A percentile compares a stretch with the other conserved stretches of the same genome.
phyloP scores from a whole-genome alignment of 2,329 filamentous ascomycete genomes.

The Aspergillus glaucus region DNA sequence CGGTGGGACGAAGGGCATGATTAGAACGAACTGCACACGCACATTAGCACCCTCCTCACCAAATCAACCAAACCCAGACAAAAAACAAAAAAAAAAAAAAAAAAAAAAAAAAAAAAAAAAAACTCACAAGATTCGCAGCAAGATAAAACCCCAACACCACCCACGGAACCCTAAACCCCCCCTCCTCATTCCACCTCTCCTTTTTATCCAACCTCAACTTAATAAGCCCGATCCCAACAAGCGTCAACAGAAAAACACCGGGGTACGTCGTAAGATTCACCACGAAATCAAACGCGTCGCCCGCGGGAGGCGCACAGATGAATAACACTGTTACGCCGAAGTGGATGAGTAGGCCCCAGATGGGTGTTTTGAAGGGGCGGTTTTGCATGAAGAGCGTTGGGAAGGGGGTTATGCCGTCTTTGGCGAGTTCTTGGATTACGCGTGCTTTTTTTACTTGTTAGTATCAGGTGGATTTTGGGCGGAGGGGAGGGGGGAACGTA shows the following conservation, averaged over 20 bases:
- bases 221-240: constrained; percentile 13
- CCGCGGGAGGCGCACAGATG: constrained; percentile 18
- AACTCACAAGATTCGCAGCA: constrained; percentile 11
- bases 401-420: constrained; percentile 19
- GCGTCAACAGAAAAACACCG: constrained; percentile 10
- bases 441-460: constrained; percentile 7
- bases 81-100: neutral
- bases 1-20: constrained; percentile 17
- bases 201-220: constrained; percentile 8
- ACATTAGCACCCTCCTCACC: neutral
- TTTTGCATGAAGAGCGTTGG: constrained; percentile 17
- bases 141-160: constrained; percentile 12
- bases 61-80: neutral
- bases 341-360: constrained; percentile 11
- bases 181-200: constrained; percentile 3
- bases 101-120: neutral
- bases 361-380: constrained; percentile 16
- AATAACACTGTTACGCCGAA: constrained; percentile 15
- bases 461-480: neutral
- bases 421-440: constrained; percentile 18
- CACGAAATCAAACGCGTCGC: constrained; percentile 19
- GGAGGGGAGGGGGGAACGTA: constrained; percentile 2
- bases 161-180: constrained; percentile 12
- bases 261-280: constrained; percentile 15
- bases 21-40: constrained; percentile 9